phyloP scores from a whole-genome alignment of 495 filamentous ascomycete species.

The Daldinia vernicosa region DNA sequence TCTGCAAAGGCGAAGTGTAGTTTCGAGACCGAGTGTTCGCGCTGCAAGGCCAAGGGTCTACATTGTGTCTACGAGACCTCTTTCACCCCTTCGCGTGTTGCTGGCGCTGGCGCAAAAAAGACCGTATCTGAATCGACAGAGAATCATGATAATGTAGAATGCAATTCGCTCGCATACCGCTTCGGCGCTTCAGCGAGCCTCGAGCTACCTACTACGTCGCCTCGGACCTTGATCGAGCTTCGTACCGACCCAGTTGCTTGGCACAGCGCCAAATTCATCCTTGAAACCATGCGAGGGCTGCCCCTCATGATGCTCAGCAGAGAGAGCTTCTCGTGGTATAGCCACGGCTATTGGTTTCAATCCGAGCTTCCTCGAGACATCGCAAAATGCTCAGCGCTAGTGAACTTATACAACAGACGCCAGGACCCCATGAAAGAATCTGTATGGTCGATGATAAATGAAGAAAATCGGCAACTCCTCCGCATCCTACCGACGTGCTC shows the following conservation, averaged over 20 bases:
- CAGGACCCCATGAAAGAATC: not conserved
- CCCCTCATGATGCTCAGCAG: slow-evolving; percentile 33
- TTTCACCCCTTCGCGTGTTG: not conserved
- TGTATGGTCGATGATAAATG: slow-evolving; percentile 20
- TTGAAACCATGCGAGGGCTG: slow-evolving; percentile 33
- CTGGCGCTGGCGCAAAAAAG: not conserved
- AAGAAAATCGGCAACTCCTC: slow-evolving; percentile 29
- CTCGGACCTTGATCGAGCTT: slow-evolving; percentile 24
- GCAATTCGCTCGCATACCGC: not conserved
- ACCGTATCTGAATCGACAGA: not conserved
- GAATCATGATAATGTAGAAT: not conserved
- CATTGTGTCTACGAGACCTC: slow-evolving; percentile 36
- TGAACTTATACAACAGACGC: slow-evolving; percentile 9
- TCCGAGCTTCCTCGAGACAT: slow-evolving; percentile 30
- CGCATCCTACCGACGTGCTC: slow-evolving; percentile 4
- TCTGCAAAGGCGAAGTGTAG: slow-evolving; percentile 44
- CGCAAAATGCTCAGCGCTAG: slow-evolving; percentile 26
- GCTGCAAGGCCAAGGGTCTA: slow-evolving; percentile 32
- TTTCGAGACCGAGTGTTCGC: slow-evolving; percentile 38
- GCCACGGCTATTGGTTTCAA: slow-evolving; percentile 38
- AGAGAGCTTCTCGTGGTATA: slow-evolving; percentile 35
- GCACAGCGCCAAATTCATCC: slow-evolving; percentile 30
- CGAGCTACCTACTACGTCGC: slow-evolving; percentile 8
- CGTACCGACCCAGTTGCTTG: slow-evolving; percentile 32
- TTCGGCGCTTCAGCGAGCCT: slow-evolving; percentile 24